A percentile compares a stretch with the other conserved stretches of the same genome.
These are phyloP conservation scores for Oenanthe sinensis DNA, from an alignment of 129 eudicot genomes.

Conservation along the genomic window DNA sequence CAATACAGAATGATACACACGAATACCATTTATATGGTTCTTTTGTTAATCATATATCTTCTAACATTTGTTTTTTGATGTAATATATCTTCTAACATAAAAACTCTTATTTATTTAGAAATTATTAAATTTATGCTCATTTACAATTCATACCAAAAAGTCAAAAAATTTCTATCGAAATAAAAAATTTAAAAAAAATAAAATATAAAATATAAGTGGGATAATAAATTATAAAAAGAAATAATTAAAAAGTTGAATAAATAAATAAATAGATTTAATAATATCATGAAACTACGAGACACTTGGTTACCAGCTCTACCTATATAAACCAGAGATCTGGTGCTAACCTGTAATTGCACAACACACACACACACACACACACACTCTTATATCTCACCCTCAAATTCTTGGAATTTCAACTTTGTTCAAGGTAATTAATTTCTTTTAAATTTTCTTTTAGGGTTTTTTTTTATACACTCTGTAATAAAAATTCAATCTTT, in stretches of 20 bases:
- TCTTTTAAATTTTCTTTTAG: background rate
- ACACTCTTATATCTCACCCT: background rate
- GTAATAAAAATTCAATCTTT: conserved; percentile 2
- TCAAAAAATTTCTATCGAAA: too few species aligned
- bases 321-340: background rate
- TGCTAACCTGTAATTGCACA: background rate
- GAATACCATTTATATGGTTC: background rate
- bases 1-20: background rate
- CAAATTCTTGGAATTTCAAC: background rate
- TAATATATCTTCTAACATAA: too few species aligned
- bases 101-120: too few species aligned
- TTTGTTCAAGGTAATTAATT: conserved; percentile 10
- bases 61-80: too few species aligned
- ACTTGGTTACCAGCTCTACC: background rate
- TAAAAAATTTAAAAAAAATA: too few species aligned
- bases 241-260: too few species aligned
- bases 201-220: too few species aligned
- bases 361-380: background rate
- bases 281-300: background rate
- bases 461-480: background rate
- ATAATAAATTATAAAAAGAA: too few species aligned
- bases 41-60: too few species aligned
- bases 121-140: too few species aligned
- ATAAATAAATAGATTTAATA: too few species aligned
- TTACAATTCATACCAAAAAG: too few species aligned